Percentiles rank a stretch among this genome's conserved stretches.
Conservation (phyloP, 495 filamentous ascomycete genomes). For the Penicillium roqueforti region DNA sequence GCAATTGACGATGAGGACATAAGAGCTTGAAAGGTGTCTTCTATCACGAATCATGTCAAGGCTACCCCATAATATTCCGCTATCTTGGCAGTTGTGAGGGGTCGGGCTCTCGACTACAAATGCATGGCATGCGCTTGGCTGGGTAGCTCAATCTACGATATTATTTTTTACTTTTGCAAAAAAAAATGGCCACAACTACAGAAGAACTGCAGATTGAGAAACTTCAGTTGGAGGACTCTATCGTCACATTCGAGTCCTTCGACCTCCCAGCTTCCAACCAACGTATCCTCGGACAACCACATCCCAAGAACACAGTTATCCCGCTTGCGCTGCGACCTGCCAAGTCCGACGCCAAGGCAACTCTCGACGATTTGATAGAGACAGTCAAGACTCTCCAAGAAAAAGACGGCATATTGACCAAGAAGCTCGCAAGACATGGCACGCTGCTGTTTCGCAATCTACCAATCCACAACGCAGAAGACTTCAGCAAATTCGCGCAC, state of each 20-base stretch:
- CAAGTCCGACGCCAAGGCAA: constrained; percentile 5
- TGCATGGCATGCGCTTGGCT: neutral
- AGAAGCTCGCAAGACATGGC: constrained; percentile 52
- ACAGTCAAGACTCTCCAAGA: constrained; percentile 49
- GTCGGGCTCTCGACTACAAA: constrained; percentile 1
- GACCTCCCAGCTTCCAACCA: constrained; percentile 58
- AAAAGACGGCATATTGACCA: constrained; percentile 43
- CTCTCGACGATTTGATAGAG: constrained; percentile 29
- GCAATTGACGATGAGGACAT: neutral
- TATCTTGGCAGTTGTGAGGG: constrained; percentile 15
- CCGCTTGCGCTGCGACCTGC: constrained; percentile 42
- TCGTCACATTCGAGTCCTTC: constrained; percentile 55
- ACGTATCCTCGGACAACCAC: constrained; percentile 36
- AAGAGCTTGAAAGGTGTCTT: neutral
- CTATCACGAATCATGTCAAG: neutral
- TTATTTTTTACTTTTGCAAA: no score
- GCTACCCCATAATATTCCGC: neutral
- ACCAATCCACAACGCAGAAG: constrained; percentile 30
- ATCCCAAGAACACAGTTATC: constrained; percentile 36
- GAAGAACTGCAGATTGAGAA: constrained; percentile 2
- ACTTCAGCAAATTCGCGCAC: constrained; percentile 51
- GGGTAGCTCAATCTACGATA: neutral
- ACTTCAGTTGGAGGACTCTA: constrained; percentile 1
- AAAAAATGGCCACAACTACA: constrained; percentile 11
- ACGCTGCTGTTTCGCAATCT: constrained; percentile 33